Evolutionary conservation across 1,139 yeast species (phyloP).

Genomic region (Saccharomyces hybrid): DNA sequence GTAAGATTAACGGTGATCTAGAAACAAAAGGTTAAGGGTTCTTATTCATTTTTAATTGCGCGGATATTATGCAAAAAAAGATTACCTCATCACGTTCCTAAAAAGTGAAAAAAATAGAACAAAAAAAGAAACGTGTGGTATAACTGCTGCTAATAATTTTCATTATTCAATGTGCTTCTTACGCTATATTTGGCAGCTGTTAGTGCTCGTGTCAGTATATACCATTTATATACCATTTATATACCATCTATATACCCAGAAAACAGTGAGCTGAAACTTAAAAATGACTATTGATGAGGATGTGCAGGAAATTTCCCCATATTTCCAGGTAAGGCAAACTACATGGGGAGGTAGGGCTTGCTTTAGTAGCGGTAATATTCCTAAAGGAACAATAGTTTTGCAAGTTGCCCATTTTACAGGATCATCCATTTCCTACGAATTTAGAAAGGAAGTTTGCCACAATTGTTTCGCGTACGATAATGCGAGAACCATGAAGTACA

Average conservation of each 20-base stretch:
- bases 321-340: conserved; percentile 38
- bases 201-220: too few species aligned
- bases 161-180: not conserved
- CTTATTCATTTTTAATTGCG: not conserved
- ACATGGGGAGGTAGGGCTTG: conserved; percentile 62
- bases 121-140: not conserved
- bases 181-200: not conserved
- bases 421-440: conserved; percentile 44
- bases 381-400: conserved; percentile 39
- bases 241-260: not conserved
- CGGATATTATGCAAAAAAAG: not conserved
- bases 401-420: conserved; percentile 40
- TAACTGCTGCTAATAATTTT: not conserved
- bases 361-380: conserved; percentile 40
- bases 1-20: not conserved
- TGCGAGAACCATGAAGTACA: conserved; percentile 43
- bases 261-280: not conserved
- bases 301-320: conserved; percentile 8
- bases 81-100: not conserved
- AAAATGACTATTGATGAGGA: conserved; percentile 4
- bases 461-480: conserved; percentile 45
- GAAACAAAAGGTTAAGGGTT: not conserved
- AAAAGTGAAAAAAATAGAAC: not conserved
- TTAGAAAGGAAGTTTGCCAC: conserved; percentile 59
- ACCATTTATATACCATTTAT: not conserved